Evolutionary conservation across 148 eudicot genomes (phyloP).

Genomic region (Chenopodium quinoa): DNA sequence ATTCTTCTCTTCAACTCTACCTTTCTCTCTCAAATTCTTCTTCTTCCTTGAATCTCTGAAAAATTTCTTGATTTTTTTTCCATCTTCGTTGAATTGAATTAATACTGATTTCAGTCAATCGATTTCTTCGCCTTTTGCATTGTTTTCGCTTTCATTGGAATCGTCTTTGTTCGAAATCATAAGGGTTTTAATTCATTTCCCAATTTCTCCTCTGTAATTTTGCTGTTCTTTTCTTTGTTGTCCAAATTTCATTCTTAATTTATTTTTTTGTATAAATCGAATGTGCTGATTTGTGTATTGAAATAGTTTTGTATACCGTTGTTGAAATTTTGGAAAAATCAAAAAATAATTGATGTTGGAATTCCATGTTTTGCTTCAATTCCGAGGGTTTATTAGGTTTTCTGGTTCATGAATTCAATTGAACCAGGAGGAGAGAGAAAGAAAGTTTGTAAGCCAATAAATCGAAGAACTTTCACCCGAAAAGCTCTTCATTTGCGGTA

Average conservation of each 20-base stretch:
- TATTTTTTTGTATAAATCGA: neutral
- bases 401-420: slow-evolving; percentile 13
- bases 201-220: neutral
- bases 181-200: neutral
- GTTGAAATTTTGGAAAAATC: neutral
- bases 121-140: neutral
- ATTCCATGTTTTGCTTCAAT: neutral
- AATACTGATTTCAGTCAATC: neutral
- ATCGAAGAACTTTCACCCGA: neutral
- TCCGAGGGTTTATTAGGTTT: slow-evolving; percentile 15
- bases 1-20: neutral
- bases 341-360: neutral
- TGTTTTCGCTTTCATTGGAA: neutral
- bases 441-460: neutral
- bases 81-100: too few relatives aligned
- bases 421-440: neutral
- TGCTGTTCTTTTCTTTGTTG: neutral
- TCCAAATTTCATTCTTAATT: neutral
- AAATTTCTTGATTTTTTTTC: neutral
- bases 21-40: neutral
- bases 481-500: neutral
- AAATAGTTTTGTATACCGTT: neutral
- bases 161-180: neutral
- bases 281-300: neutral
- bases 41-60: neutral